phyloP scores from a whole-genome alignment of 345 rosid species.

The Salix arbutifolia region DNA sequence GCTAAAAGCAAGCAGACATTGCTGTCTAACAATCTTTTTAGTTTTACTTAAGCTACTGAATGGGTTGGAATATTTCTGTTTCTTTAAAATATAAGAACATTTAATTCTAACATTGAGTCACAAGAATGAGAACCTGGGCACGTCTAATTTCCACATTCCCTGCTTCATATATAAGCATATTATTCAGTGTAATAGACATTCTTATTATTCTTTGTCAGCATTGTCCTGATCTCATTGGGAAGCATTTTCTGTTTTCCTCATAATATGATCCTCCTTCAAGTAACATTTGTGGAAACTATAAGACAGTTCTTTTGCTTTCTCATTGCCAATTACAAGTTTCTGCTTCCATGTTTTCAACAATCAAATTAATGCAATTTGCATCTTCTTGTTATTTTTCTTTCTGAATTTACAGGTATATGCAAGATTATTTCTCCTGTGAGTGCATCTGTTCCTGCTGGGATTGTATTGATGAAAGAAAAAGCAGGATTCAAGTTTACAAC shows the following conservation, averaged over 20 bases:
- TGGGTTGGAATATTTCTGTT: neutral
- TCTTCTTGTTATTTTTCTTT: neutral
- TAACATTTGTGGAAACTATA: neutral
- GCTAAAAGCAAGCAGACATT: neutral
- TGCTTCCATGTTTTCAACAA: neutral
- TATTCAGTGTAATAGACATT: neutral
- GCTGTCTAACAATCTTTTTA: neutral
- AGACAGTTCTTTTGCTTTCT: neutral
- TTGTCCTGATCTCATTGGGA: neutral
- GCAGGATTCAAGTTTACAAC: conserved; percentile 94
- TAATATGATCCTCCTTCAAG: neutral
- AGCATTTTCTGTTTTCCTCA: neutral
- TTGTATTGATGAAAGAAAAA: conserved; percentile 82
- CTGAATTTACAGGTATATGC: conserved; percentile 64
- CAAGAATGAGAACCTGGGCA: neutral
- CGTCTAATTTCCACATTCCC: neutral
- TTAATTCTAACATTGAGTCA: neutral
- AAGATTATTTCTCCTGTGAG: conserved; percentile 82
- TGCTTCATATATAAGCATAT: neutral
- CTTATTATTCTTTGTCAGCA: neutral
- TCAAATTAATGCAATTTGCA: neutral
- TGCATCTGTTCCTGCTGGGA: conserved; percentile 91
- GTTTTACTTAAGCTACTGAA: neutral
- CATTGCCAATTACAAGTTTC: neutral
- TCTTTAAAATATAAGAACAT: neutral